phyloP scores from a whole-genome alignment of 2,329 filamentous ascomycete species.

The Neofusicoccum umdonicola region DNA sequence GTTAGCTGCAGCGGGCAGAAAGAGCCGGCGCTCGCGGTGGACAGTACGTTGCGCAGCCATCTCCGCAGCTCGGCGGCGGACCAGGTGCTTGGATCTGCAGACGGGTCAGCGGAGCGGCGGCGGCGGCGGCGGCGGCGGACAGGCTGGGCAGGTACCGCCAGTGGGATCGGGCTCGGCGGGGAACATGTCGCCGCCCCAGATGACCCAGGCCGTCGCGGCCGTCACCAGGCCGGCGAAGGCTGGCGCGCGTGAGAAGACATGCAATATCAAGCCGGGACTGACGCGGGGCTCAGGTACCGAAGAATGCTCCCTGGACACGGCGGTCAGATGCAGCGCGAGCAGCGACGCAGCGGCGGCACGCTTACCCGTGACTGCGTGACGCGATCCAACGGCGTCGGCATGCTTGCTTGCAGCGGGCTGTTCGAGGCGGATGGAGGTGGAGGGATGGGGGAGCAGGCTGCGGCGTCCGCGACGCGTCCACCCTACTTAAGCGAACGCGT shows the following conservation, averaged over 20 bases:
- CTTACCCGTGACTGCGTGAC: constrained; percentile 46
- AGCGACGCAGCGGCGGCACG: neutral
- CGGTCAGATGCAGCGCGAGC: constrained; percentile 20
- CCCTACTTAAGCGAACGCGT: no score
- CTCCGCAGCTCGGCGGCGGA: constrained; percentile 73
- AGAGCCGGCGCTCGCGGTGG: neutral
- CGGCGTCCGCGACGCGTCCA: no score
- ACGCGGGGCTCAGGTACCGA: constrained; percentile 20
- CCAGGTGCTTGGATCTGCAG: constrained; percentile 66
- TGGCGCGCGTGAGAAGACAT: neutral
- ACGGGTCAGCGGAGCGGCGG: neutral
- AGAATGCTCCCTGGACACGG: constrained; percentile 35
- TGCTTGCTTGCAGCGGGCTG: constrained; percentile 21
- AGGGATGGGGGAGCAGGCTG: no score
- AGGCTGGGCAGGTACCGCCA: constrained; percentile 55
- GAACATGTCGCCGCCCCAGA: constrained; percentile 77
- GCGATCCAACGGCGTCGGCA: constrained; percentile 51
- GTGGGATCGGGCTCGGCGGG: constrained; percentile 72
- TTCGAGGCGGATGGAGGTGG: neutral
- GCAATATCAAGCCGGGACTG: neutral
- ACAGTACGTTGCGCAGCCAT: constrained; percentile 77
- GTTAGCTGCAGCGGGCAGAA: constrained; percentile 1
- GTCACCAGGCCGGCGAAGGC: constrained; percentile 76
- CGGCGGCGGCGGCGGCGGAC: constrained; percentile 25
- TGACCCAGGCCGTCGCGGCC: constrained; percentile 76